These are phyloP conservation scores for Gnaphalium uliginosum DNA, from an alignment of 129 eudicot species.

Conservation along the genomic window DNA sequence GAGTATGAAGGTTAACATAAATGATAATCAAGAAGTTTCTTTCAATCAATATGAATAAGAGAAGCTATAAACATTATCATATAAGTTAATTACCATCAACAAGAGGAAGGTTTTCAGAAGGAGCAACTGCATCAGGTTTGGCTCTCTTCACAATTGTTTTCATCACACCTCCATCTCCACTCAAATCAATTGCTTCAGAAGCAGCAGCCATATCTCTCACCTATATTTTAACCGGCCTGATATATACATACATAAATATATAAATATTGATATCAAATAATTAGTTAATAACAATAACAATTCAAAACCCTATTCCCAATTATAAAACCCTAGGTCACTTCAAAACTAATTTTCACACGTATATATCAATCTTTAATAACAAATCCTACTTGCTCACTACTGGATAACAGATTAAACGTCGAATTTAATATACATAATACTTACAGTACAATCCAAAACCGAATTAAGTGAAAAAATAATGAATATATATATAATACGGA, in stretches of 20 bases:
- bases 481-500: background rate
- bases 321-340: conserved; percentile 25
- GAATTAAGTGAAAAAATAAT: background rate
- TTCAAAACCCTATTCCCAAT: background rate
- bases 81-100: conserved; percentile 72
- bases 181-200: conserved; percentile 64
- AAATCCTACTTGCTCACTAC: background rate
- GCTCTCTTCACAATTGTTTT: conserved; percentile 74
- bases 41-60: background rate
- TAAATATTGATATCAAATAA: background rate
- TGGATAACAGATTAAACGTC: conserved; percentile 8
- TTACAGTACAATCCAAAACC: background rate
- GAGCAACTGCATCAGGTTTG: conserved; percentile 79
- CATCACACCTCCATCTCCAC: conserved; percentile 97
- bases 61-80: background rate
- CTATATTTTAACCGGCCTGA: conserved; percentile 37
- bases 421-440: background rate
- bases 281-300: background rate
- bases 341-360: background rate
- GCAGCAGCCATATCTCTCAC: conserved; percentile 55
- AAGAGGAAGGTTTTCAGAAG: conserved; percentile 87
- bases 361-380: background rate
- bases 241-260: conserved; percentile 2
- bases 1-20: background rate
- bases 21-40: background rate